phyloP scores from a whole-genome alignment of 768 basidiomycete genomes.

The Boletus fagicola region DNA sequence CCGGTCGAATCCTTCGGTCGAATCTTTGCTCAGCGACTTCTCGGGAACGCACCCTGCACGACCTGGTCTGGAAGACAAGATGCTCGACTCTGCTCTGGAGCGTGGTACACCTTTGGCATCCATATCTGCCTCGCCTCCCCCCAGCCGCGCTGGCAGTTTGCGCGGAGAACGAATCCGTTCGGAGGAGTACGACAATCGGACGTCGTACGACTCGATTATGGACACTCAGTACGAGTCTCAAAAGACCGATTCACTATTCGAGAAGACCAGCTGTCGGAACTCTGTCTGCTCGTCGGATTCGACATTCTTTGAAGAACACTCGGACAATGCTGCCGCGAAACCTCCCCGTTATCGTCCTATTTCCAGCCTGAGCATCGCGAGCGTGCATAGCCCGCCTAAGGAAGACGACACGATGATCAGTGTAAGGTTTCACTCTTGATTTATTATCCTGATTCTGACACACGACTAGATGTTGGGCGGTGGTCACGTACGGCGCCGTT shows the following conservation, averaged over 20 bases:
- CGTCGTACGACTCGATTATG: constrained; percentile 66
- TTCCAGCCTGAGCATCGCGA: constrained; percentile 57
- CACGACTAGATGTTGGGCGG: constrained; percentile 72
- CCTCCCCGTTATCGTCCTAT: constrained; percentile 61
- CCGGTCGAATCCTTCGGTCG: too few species aligned
- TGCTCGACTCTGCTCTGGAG: constrained; percentile 65
- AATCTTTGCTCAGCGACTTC: too few species aligned
- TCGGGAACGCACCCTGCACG: constrained; percentile 60
- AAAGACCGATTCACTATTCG: constrained; percentile 54
- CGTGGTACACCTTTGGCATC: constrained; percentile 54
- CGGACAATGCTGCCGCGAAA: constrained; percentile 35
- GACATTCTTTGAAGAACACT: constrained; percentile 53
- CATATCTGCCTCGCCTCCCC: constrained; percentile 65
- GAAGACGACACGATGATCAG: constrained; percentile 85
- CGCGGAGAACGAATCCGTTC: constrained; percentile 11
- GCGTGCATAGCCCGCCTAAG: constrained; percentile 47
- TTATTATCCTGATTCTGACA: constrained; percentile 1
- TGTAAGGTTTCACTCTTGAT: constrained; percentile 39
- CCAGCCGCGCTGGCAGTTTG: constrained; percentile 33
- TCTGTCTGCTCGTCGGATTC: constrained; percentile 54
- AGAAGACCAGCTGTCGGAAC: constrained; percentile 53
- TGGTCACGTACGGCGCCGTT: constrained; percentile 67
- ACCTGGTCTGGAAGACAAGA: constrained; percentile 82
- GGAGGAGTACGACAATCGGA: constrained; percentile 32
- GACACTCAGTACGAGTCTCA: constrained; percentile 47